Evolutionary conservation across 108 stramenopile species (phyloP).

Genomic region (Cylindrotheca closterium): DNA sequence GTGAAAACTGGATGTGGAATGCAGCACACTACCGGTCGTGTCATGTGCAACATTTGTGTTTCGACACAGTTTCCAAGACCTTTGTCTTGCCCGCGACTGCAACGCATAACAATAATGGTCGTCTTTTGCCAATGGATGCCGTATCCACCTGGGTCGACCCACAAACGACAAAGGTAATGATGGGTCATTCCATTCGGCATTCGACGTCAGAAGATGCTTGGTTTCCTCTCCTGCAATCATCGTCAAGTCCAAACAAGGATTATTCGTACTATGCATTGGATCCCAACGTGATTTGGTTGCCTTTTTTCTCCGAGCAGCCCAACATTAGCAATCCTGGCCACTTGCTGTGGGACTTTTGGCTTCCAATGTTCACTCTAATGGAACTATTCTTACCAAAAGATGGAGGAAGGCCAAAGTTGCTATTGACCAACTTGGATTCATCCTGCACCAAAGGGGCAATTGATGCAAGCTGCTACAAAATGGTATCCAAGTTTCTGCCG

Average conservation of each 20-base stretch:
- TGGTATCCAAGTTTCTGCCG: conserved; percentile 33
- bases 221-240: conserved; percentile 2
- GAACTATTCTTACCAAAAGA: conserved; percentile 21
- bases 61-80: background rate
- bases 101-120: background rate
- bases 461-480: conserved; percentile 10
- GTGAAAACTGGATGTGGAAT: conserved; percentile 23
- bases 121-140: background rate
- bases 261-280: conserved; percentile 2
- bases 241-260: background rate
- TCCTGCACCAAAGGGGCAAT: background rate
- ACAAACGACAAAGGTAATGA: conserved; percentile 15
- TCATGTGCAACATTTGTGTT: conserved; percentile 28
- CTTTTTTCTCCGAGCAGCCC: conserved; percentile 14
- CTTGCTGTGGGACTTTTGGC: conserved; percentile 28
- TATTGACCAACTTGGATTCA: conserved; percentile 13
- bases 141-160: background rate
- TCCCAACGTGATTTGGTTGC: conserved; percentile 22
- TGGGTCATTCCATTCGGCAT: conserved; percentile 31
- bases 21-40: conserved; percentile 31
- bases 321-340: conserved; percentile 45
- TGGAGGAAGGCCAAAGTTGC: background rate
- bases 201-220: conserved; percentile 3
- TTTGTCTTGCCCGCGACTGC: background rate
- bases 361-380: conserved; percentile 35